Base-by-base conservation (phyloP, 2,329 filamentous ascomycete genomes). In the Leptographium flavum region DNA sequence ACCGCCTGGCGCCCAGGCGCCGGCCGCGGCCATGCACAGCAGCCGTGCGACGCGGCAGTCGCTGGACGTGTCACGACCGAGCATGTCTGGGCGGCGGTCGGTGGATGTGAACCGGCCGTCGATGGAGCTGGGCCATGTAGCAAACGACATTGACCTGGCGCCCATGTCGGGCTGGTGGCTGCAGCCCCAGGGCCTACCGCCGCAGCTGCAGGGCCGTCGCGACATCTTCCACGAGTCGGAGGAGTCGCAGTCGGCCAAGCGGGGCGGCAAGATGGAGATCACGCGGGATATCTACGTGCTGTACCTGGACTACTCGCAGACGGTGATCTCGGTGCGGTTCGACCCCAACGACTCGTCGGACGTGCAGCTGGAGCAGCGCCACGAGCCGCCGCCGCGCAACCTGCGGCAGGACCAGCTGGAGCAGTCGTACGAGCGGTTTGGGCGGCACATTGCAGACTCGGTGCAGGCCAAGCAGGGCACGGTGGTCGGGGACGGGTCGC, bases 271-370 rank as follows among this genome's bases (percentile, higher is more conserved):
- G 58, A 78, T 78, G 1, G 73, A 72, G 1, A 68, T 94, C 19
- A 84, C 81, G 7, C 88, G 88, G 52, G 79, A 88, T 48, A 72
- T 95, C 36, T 92, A 83, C 54, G 69, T 96, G n/a, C 66, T 98
- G 9, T 98, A 86, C 66, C 81, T 87, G 56, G 92, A 98, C 64
- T 98, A 98, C 62, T 95, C 88, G 17, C 92, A 96, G 60, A 96
- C 90, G 0, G 72, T 93, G 51, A 75, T 98, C 56, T 87, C 81
- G 0, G 83, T 81, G 17, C 79, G 73, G 42, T 96, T 83, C 60
- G 84, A 94, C 59, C 47, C 80, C 1, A 74, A 79, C 44, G 40
- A 46, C 40, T 69, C 80, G 1, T 68, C 74, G 2, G 81, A 90
- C 55, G 82, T 81, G 11, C 68, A 76, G 30, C 63, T 96, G 7